Percentiles rank a stretch among this genome's conserved stretches.
phyloP scores from a whole-genome alignment of 768 basidiomycete genomes.

The Lentinula detonsa region DNA sequence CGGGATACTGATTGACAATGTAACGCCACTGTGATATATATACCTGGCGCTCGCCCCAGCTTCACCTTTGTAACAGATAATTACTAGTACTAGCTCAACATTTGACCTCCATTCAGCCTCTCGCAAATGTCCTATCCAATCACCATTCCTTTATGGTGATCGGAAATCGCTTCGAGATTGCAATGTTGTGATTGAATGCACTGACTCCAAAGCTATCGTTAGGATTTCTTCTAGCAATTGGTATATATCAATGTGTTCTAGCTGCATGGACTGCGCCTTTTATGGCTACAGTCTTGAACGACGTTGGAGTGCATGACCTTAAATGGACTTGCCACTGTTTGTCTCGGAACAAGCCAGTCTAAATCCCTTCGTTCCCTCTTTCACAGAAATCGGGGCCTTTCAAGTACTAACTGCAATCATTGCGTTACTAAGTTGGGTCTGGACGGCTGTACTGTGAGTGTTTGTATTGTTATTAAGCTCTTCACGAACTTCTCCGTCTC shows the following conservation, averaged over 20 bases:
- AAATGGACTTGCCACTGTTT: background rate
- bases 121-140: background rate
- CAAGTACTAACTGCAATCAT: background rate
- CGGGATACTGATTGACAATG: no score
- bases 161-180: background rate
- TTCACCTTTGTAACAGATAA: no score
- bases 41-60: no score
- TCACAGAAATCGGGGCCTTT: background rate
- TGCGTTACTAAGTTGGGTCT: constrained; percentile 24
- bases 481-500: no score
- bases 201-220: no score
- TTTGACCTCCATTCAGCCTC: no score
- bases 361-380: no score
- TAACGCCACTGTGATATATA: no score
- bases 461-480: background rate
- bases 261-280: background rate
- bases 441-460: constrained; percentile 27
- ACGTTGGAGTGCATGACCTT: background rate
- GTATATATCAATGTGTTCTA: background rate
- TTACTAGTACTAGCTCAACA: no score
- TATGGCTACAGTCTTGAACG: background rate
- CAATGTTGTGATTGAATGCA: no score
- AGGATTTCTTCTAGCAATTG: no score
- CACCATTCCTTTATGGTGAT: background rate
- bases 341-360: no score